Percentiles rank a stretch among this genome's conserved stretches.
Conservation (phyloP, 1,284 basidiomycete genomes). For the Tremellales sp. region DNA sequence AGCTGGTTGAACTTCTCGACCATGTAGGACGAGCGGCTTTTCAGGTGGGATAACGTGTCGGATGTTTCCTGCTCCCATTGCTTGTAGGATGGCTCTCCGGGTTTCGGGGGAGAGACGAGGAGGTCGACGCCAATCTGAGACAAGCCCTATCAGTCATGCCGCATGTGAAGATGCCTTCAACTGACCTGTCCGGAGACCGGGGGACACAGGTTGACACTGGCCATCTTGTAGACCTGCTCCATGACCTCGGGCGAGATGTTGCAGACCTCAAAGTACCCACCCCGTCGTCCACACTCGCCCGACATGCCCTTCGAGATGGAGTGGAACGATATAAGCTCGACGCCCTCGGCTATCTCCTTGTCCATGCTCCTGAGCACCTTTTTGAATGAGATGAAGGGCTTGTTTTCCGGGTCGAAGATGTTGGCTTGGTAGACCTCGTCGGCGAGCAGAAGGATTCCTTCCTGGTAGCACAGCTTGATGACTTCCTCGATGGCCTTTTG, state of each 20-base stretch:
- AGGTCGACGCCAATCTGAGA: constrained; percentile 84
- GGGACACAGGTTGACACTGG: constrained; percentile 81
- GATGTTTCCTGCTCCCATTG: constrained; percentile 79
- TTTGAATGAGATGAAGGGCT: constrained; percentile 89
- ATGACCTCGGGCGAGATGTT: constrained; percentile 73
- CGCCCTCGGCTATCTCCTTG: constrained; percentile 48
- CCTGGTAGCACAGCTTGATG: constrained; percentile 73
- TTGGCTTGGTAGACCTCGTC: constrained; percentile 96
- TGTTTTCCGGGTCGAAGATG: constrained; percentile 62
- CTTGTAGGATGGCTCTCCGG: constrained; percentile 67
- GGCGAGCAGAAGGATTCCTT: constrained; percentile 82
- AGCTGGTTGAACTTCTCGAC: constrained; percentile 69
- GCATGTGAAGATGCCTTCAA: not conserved
- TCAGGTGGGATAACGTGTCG: constrained; percentile 68
- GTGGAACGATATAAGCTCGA: constrained; percentile 89
- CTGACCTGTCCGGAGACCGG: constrained; percentile 65
- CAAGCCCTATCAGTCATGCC: not conserved
- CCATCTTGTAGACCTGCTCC: constrained; percentile 91
- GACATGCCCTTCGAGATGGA: constrained; percentile 91
- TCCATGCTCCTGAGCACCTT: constrained; percentile 66
- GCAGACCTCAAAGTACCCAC: constrained; percentile 86
- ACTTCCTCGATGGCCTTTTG: constrained; percentile 67
- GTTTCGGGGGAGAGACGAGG: constrained; percentile 77
- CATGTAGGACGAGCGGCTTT: constrained; percentile 68
- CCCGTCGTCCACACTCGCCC: constrained; percentile 88